phyloP scores from a whole-genome alignment of 768 basidiomycete species.

The Mycena belliarum region DNA sequence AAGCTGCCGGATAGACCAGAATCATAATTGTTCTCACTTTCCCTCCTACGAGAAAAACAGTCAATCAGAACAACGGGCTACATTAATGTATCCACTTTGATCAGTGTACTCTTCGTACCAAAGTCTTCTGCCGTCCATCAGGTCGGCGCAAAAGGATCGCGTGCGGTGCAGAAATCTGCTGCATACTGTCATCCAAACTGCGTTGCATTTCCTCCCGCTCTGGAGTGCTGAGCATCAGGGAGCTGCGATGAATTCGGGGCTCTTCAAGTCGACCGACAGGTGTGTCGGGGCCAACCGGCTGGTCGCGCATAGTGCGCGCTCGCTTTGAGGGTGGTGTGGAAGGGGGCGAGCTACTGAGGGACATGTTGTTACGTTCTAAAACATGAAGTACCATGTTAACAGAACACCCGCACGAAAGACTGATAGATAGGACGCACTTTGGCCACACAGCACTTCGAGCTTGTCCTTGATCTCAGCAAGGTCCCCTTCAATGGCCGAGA shows the following conservation, averaged over 20 bases:
- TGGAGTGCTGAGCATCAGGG: not conserved
- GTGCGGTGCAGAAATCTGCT: not conserved
- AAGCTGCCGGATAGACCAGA: too few relatives aligned
- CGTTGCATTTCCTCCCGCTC: not conserved
- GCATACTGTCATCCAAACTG: not conserved
- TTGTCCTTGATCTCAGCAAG: not conserved
- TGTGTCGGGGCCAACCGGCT: not conserved
- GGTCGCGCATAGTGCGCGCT: not conserved
- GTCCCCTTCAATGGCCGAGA: not conserved
- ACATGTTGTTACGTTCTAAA: not conserved
- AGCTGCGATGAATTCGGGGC: too few relatives aligned
- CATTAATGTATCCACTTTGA: too few relatives aligned
- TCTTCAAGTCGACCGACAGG: not conserved
- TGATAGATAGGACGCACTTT: not conserved
- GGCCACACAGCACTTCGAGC: not conserved
- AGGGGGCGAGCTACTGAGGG: not conserved
- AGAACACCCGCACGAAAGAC: not conserved
- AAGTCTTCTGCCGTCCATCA: not conserved
- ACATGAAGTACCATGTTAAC: too few relatives aligned
- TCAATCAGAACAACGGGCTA: too few relatives aligned
- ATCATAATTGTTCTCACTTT: too few relatives aligned
- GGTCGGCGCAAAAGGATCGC: not conserved
- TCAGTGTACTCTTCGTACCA: not conserved
- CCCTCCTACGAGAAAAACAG: too few relatives aligned
- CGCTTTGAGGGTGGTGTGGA: not conserved